phyloP scores from a whole-genome alignment of 371 early-diverging fungal species.

The Mortierella polycephala region DNA sequence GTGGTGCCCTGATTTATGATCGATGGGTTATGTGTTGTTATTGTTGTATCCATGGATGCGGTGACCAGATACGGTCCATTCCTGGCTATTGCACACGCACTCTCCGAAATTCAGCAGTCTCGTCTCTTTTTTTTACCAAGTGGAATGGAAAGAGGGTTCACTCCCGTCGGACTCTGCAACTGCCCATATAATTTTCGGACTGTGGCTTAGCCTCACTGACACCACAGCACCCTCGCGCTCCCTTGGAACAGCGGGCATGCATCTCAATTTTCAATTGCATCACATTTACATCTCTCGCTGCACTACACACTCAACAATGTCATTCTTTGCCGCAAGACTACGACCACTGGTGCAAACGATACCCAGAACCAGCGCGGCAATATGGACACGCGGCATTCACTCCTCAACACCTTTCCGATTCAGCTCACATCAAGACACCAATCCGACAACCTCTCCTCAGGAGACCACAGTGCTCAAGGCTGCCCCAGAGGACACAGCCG shows the following conservation, averaged over 20 bases:
- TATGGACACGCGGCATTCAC: slow-evolving; percentile 25
- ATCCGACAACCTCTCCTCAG: background rate
- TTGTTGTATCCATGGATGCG: background rate
- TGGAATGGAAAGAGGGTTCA: slow-evolving; percentile 44
- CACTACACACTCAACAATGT: slow-evolving; percentile 16
- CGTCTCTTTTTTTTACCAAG: slow-evolving; percentile 32
- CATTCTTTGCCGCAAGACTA: slow-evolving; percentile 14
- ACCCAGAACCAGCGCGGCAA: slow-evolving; percentile 16
- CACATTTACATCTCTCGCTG: background rate
- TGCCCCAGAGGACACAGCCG: background rate
- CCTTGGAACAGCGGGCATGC: background rate
- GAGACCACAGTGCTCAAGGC: background rate
- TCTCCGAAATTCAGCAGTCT: background rate
- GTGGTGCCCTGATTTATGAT: slow-evolving; percentile 4
- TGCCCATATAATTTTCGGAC: background rate
- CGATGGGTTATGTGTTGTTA: background rate
- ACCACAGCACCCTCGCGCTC: background rate
- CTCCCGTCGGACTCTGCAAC: background rate
- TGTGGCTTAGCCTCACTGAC: background rate
- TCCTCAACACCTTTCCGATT: slow-evolving; percentile 2
- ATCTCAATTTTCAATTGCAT: slow-evolving; percentile 3
- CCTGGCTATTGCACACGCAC: background rate
- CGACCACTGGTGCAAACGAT: slow-evolving; percentile 14
- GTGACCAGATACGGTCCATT: background rate
- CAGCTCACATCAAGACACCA: slow-evolving; percentile 2